Percentiles rank a stretch among this genome's conserved stretches.
Conservation (phyloP, 495 filamentous ascomycete species). For the Talaromyces wortmannii region DNA sequence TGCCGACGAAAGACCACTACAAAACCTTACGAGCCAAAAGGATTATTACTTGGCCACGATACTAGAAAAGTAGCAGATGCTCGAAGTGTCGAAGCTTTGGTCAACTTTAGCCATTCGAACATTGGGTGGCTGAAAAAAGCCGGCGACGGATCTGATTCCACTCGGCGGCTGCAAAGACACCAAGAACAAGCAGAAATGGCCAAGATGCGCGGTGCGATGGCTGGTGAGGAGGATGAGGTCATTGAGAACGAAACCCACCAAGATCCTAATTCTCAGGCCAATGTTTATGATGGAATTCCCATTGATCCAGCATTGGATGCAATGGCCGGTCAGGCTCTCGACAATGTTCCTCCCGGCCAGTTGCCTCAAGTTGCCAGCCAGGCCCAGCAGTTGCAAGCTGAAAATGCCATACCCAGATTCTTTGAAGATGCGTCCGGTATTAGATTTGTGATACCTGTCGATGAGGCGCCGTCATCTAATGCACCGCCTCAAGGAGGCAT, state of each 20-base stretch:
- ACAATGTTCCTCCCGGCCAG: neutral
- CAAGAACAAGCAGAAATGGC: constrained; percentile 43
- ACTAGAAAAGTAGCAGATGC: constrained; percentile 83
- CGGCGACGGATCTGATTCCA: constrained; percentile 31
- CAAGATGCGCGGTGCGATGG: constrained; percentile 30
- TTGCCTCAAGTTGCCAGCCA: constrained; percentile 1
- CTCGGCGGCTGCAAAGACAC: constrained; percentile 37
- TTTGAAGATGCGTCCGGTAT: constrained; percentile 1
- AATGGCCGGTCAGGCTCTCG: neutral
- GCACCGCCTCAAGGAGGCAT: no score
- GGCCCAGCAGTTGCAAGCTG: constrained; percentile 2
- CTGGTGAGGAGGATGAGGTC: constrained; percentile 29
- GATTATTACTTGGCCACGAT: constrained; percentile 80
- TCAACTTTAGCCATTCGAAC: constrained; percentile 81
- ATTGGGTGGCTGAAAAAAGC: constrained; percentile 64
- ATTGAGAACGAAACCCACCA: neutral
- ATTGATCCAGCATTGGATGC: constrained; percentile 43
- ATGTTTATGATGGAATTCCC: constrained; percentile 28
- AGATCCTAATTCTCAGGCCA: constrained; percentile 10
- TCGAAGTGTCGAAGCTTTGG: constrained; percentile 77
- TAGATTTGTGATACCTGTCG: constrained; percentile 1
- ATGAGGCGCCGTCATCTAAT: neutral
- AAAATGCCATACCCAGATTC: neutral
- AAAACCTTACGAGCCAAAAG: constrained; percentile 73
- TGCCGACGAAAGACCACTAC: constrained; percentile 57